Conservation (phyloP, 2,329 filamentous ascomycete genomes). For the Botrytis pseudocinerea region DNA sequence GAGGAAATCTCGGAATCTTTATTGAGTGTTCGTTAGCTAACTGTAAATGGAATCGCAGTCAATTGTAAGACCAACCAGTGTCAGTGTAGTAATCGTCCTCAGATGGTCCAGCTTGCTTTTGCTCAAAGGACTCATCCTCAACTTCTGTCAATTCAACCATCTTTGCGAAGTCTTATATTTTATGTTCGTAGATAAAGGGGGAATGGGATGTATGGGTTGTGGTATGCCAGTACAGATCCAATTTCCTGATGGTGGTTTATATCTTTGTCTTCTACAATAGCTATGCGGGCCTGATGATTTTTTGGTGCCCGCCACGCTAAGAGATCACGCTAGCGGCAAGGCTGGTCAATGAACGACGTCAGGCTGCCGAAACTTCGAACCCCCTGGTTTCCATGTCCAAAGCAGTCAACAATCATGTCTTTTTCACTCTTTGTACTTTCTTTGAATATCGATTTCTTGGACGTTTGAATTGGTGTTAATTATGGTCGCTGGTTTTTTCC, state of each 20-base stretch:
- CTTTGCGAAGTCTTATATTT: slow-evolving; percentile 42
- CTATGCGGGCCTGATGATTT: slow-evolving; percentile 8
- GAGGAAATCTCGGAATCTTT: slow-evolving; percentile 82
- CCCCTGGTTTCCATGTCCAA: background rate
- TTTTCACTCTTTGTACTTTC: background rate
- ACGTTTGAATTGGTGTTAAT: background rate
- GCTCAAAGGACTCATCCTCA: slow-evolving; percentile 90
- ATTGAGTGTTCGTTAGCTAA: slow-evolving; percentile 25
- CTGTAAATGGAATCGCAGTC: slow-evolving; percentile 21
- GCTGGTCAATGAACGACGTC: slow-evolving; percentile 20
- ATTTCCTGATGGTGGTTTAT: background rate
- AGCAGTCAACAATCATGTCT: background rate
- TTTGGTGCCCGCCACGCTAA: slow-evolving; percentile 20
- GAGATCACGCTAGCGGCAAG: slow-evolving; percentile 19
- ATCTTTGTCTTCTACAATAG: slow-evolving; percentile 2
- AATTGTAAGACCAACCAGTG: slow-evolving; percentile 63
- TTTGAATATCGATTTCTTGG: background rate
- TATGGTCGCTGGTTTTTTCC: background rate
- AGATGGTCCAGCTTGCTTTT: slow-evolving; percentile 64
- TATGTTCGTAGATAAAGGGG: background rate
- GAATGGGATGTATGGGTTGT: background rate
- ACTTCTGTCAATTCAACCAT: slow-evolving; percentile 99
- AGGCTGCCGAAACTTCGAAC: slow-evolving; percentile 11
- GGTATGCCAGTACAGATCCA: background rate
- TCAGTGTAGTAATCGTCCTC: slow-evolving; percentile 85